Base-by-base conservation (phyloP, 179 eudicot genomes). In the Silene vulgaris region DNA sequence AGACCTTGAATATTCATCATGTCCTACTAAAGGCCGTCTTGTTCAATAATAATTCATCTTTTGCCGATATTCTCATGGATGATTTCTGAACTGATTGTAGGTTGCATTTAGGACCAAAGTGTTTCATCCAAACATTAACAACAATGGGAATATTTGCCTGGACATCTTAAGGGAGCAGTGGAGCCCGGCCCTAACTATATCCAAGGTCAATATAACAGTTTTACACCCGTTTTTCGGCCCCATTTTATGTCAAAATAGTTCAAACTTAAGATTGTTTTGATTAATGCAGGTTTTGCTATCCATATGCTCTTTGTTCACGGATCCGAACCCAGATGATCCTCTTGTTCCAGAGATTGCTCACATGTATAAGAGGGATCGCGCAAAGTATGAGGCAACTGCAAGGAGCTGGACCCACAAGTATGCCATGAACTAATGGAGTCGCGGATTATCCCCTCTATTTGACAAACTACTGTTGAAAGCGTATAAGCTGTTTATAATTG, bases 301-400 rank as follows among this genome's bases (percentile, higher is more conserved):
- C 0, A 85, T 87, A 80, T 87, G 91, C 21, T 88, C 91, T 26
- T 66, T 88, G 70, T 84, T 88, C 6, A 88, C 86, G 11, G 91
- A 88, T 71, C 91, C 91, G n/a, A 88, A 88, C 74, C 88, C 89
- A 9, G 88, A 88, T 67, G 91, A 88, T 75, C 91, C 91, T 50
- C 70, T 88, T 35, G 91, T 87, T 13, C 88, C 90, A 0, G 91
- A 87, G 16, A 88, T 88, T 20, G 91, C 90, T 60, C 88, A 88
- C 67, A 82, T 85, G 82, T 87, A 81, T 76, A 88, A 85, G 75
- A 82, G 75, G 23, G 91, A 87, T 76, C 85, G 72, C 20, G 48
- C 82, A 74, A 88, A 87, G 74, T 88, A 87, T 12, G 89, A 88
- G 64, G 57, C 88, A 0, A 83, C 87, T 65, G 90, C 89, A 17